Evolutionary conservation across 768 basidiomycete species (phyloP).

Genomic region (Calocybe gangraenosa): DNA sequence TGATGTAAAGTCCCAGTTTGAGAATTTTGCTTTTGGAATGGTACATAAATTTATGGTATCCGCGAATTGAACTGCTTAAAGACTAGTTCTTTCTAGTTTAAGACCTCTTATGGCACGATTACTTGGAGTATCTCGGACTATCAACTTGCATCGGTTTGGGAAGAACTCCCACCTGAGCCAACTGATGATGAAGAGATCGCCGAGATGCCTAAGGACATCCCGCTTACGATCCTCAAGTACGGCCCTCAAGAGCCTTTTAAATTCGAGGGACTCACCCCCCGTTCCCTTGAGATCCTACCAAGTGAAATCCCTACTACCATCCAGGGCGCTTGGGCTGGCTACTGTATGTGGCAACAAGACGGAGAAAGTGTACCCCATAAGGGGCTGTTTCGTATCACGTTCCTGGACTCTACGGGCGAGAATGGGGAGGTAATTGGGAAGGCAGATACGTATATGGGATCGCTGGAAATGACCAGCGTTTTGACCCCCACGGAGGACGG

Average conservation of each 20-base stretch:
- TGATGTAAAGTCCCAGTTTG: background rate
- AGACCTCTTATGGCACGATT: background rate
- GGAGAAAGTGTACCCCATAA: background rate
- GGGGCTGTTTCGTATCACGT: background rate
- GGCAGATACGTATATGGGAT: background rate
- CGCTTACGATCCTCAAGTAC: background rate
- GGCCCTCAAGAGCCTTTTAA: background rate
- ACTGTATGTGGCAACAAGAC: background rate
- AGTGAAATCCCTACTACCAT: background rate
- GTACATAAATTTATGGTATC: background rate
- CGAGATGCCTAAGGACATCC: background rate
- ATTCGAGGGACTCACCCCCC: background rate
- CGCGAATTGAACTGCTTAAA: no score
- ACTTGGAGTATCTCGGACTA: background rate
- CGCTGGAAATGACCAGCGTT: background rate
- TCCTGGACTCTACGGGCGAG: background rate
- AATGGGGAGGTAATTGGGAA: background rate
- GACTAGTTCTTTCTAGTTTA: slow-evolving; percentile 6
- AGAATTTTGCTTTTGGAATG: slow-evolving; percentile 9
- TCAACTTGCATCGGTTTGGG: background rate
- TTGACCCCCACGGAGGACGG: background rate
- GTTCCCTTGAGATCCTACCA: background rate
- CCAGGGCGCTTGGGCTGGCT: slow-evolving; percentile 4
- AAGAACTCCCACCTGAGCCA: background rate
- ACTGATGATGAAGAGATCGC: slow-evolving; percentile 1